Conservation (phyloP, 176 grass and related monocot genomes). For the Musa beccarii region DNA sequence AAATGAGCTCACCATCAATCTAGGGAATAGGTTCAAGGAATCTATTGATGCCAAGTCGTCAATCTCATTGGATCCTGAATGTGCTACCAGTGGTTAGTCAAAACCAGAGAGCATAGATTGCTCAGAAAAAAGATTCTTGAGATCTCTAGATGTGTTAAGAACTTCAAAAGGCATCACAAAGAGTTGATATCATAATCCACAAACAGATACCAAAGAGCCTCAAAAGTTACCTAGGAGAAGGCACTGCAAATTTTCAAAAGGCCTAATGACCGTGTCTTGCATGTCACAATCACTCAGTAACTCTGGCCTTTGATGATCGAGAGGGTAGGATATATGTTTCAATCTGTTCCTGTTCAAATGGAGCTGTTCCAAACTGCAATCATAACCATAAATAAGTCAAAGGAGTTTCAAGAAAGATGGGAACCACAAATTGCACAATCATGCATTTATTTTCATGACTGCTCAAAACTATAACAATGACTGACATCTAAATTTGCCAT, state of each 20-base stretch:
- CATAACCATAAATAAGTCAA: slow-evolving; percentile 8
- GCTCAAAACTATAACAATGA: not conserved
- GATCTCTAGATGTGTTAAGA: slow-evolving; percentile 10
- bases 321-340: slow-evolving; percentile 68
- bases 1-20: slow-evolving; percentile 55
- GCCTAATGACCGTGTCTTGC: slow-evolving; percentile 23
- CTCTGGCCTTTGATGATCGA: slow-evolving; percentile 23
- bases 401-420: slow-evolving; percentile 11
- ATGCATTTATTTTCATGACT: slow-evolving; percentile 16
- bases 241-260: slow-evolving; percentile 67
- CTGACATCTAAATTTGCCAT: not conserved
- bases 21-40: slow-evolving; percentile 78
- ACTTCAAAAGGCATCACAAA: not conserved
- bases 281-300: not conserved
- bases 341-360: slow-evolving; percentile 90
- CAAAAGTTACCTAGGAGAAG: slow-evolving; percentile 69
- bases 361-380: slow-evolving; percentile 69
- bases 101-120: not conserved
- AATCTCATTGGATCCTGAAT: slow-evolving; percentile 67
- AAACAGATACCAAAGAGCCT: not conserved
- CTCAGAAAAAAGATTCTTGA: not conserved
- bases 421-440: slow-evolving; percentile 16
- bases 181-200: not conserved
- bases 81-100: slow-evolving; percentile 14
- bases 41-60: slow-evolving; percentile 69